A percentile compares a stretch with the other conserved stretches of the same genome.
These are phyloP conservation scores for Monilinia aucupariae DNA, from an alignment of 2,329 filamentous ascomycete genomes.

Conservation along the genomic window DNA sequence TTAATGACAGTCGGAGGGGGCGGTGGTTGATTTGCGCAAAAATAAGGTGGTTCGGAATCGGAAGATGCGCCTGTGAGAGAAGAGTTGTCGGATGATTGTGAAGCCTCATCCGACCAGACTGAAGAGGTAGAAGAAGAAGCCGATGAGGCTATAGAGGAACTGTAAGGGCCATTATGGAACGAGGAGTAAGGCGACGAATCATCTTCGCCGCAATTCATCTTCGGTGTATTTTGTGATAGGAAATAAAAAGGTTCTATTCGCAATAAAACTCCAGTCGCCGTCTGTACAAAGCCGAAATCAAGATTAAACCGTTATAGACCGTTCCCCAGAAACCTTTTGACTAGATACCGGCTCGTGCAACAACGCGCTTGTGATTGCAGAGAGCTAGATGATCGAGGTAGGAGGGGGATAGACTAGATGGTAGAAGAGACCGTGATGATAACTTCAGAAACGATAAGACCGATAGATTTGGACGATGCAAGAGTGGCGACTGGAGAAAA, in stretches of 20 bases:
- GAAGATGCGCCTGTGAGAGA: conserved; percentile 55
- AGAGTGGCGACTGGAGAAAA: conserved; percentile 57
- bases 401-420: conserved; percentile 40
- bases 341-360: conserved; percentile 39
- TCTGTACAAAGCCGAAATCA: conserved; percentile 44
- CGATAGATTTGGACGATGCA: conserved; percentile 49
- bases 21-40: conserved; percentile 33
- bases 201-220: conserved; percentile 54
- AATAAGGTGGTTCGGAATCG: conserved; percentile 44
- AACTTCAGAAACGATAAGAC: conserved; percentile 52
- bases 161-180: conserved; percentile 56
- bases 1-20: conserved; percentile 34
- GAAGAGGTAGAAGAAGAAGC: conserved; percentile 72
- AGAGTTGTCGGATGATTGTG: conserved; percentile 64
- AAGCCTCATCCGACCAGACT: conserved; percentile 69
- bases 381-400: conserved; percentile 43
- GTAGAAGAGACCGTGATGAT: conserved; percentile 33
- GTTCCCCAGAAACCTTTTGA: conserved; percentile 40
- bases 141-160: conserved; percentile 65
- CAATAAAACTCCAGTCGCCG: conserved; percentile 49
- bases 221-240: conserved; percentile 35
- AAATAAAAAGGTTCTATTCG: conserved; percentile 20
- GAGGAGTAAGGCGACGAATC: conserved; percentile 49
- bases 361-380: conserved; percentile 32
- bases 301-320: conserved; percentile 41